Percentiles rank a stretch among this genome's conserved stretches.
phyloP scores from a whole-genome alignment of 108 stramenopile species.

The Stephanodiscus minutulus region DNA sequence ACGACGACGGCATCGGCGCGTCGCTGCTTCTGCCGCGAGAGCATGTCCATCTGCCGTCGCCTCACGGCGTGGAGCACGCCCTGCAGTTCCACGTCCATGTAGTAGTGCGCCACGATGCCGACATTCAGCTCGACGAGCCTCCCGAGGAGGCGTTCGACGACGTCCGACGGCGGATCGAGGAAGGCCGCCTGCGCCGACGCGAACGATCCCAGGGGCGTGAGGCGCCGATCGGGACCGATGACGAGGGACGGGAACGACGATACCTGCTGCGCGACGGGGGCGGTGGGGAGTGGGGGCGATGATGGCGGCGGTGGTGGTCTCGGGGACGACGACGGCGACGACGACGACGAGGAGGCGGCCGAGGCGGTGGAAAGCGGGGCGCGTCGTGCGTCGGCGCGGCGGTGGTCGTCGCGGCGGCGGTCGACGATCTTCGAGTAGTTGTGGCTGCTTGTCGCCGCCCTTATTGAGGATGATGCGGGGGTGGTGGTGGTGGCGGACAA shows the following conservation, averaged over 20 bases:
- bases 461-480: neutral
- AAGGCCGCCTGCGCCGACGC: constrained; percentile 87
- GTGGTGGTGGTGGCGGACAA: neutral
- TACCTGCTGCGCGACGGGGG: constrained; percentile 38
- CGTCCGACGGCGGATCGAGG: constrained; percentile 73
- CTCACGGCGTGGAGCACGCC: constrained; percentile 79
- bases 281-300: neutral
- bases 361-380: too few species aligned
- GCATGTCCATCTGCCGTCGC: constrained; percentile 32
- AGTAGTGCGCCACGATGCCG: constrained; percentile 95
- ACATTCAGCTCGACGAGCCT: constrained; percentile 67
- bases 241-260: constrained; percentile 73
- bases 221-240: constrained; percentile 55
- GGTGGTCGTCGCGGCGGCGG: too few species aligned
- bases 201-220: constrained; percentile 78
- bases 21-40: neutral
- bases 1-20: too few species aligned
- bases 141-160: constrained; percentile 61
- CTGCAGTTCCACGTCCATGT: constrained; percentile 98
- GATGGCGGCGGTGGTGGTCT: neutral
- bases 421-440: too few species aligned
- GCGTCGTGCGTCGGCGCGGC: too few species aligned
- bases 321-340: neutral
- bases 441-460: too few species aligned
- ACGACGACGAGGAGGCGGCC: neutral